Conservation (phyloP, 2,329 filamentous ascomycete genomes). For the Aspergillus fructus region DNA sequence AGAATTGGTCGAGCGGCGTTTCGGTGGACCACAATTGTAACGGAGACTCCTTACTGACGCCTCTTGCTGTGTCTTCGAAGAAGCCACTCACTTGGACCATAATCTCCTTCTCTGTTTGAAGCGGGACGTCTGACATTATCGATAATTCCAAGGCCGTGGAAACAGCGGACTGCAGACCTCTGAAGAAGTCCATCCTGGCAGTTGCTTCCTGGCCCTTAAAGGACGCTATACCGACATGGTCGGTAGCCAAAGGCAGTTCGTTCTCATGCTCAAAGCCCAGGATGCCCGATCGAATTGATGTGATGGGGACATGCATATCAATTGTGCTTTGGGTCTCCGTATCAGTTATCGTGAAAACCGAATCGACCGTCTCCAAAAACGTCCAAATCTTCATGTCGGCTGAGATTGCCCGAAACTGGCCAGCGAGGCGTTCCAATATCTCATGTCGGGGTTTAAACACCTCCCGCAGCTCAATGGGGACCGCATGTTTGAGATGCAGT, state of each 20-base stretch:
- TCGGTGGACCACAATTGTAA: conserved; percentile 34
- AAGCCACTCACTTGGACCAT: conserved; percentile 61
- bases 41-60: conserved; percentile 44
- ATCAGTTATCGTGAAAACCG: conserved; percentile 49
- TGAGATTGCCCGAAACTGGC: conserved; percentile 57
- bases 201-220: conserved; percentile 30
- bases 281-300: conserved; percentile 46
- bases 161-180: conserved; percentile 22
- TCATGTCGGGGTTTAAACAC: conserved; percentile 53
- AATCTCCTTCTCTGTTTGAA: conserved; percentile 55
- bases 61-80: conserved; percentile 61
- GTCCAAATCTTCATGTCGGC: conserved; percentile 63
- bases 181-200: conserved; percentile 29
- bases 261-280: conserved; percentile 34
- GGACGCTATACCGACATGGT: conserved; percentile 31
- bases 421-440: conserved; percentile 50
- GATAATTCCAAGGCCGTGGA: conserved; percentile 26
- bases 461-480: conserved; percentile 53
- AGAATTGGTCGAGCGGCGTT: conserved; percentile 46
- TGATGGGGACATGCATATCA: conserved; percentile 60
- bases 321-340: conserved; percentile 43
- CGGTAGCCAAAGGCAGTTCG: conserved; percentile 32
- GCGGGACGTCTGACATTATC: conserved; percentile 40
- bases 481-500: conserved; percentile 51
- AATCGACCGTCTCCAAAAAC: conserved; percentile 63